Evolutionary conservation across 176 grass and related monocot species (phyloP).

Genomic region (Triticum timopheevii): DNA sequence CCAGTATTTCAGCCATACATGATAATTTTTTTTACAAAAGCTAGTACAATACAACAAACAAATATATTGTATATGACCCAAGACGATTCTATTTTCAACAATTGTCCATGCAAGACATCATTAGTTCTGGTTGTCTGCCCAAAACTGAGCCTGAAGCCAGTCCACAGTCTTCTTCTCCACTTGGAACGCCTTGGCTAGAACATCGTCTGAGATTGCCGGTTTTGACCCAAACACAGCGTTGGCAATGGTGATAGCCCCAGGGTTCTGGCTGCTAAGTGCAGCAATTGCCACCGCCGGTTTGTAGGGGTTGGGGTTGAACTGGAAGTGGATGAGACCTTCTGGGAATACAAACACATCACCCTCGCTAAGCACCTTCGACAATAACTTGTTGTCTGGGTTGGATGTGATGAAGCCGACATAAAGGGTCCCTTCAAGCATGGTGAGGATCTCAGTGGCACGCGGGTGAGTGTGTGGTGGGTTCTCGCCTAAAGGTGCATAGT

Average conservation of each 20-base stretch:
- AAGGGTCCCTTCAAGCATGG: background rate
- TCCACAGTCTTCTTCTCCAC: background rate
- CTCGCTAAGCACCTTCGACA: background rate
- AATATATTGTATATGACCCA: background rate
- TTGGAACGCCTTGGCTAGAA: background rate
- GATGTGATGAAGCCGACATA: background rate
- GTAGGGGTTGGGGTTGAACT: background rate
- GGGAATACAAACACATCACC: slow-evolving; percentile 10
- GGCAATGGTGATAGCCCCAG: background rate
- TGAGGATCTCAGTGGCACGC: background rate
- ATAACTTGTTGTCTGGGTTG: background rate
- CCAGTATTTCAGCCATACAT: background rate
- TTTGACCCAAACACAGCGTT: background rate
- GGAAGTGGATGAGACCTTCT: background rate
- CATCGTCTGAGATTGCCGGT: slow-evolving; percentile 1
- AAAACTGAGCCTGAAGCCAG: too few species aligned
- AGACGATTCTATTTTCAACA: background rate
- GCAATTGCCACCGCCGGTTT: background rate
- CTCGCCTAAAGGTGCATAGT: background rate
- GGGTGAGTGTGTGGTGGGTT: background rate
- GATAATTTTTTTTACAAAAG: background rate
- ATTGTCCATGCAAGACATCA: background rate
- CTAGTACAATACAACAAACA: background rate
- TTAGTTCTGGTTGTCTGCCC: too few species aligned
- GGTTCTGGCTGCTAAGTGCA: slow-evolving; percentile 5